phyloP scores from a whole-genome alignment of 2,329 filamentous ascomycete species.

The Elsinoe ampelina region DNA sequence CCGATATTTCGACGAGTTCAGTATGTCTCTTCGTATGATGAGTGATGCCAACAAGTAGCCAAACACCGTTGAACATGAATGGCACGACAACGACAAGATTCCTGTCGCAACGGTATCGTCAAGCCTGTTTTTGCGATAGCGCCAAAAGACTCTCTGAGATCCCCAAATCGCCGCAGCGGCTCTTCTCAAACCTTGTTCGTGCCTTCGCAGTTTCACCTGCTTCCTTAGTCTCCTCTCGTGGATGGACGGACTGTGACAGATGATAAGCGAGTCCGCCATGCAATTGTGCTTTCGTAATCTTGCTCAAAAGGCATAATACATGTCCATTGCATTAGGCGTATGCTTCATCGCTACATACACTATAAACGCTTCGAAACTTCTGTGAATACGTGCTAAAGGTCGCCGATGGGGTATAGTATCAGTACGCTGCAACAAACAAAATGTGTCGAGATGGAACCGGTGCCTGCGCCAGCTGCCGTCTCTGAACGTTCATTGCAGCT shows the following conservation, averaged over 20 bases:
- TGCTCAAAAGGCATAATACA: not conserved
- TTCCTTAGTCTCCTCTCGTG: not conserved
- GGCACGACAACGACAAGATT: not conserved
- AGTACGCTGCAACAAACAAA: not conserved
- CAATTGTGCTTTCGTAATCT: not conserved
- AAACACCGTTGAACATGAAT: not conserved
- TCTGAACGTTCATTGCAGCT: not conserved
- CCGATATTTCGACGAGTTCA: too few relatives aligned
- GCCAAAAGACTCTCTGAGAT: too few relatives aligned
- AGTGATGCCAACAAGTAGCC: not conserved
- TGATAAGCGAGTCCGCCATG: conserved; percentile 3
- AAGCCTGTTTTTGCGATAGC: not conserved
- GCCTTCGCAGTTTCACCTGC: conserved; percentile 4
- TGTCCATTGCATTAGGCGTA: not conserved
- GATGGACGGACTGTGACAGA: not conserved
- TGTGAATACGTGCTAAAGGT: not conserved
- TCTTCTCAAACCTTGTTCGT: not conserved
- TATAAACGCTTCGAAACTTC: conserved; percentile 2
- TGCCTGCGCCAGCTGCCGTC: not conserved
- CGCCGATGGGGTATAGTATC: conserved; percentile 9
- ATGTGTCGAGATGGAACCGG: not conserved
- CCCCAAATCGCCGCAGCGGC: not conserved
- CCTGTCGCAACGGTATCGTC: not conserved
- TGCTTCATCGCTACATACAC: conserved; percentile 1
- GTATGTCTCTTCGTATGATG: not conserved